phyloP scores from a whole-genome alignment of 2,329 filamentous ascomycete genomes.

The Sordariomycetes sp. region DNA sequence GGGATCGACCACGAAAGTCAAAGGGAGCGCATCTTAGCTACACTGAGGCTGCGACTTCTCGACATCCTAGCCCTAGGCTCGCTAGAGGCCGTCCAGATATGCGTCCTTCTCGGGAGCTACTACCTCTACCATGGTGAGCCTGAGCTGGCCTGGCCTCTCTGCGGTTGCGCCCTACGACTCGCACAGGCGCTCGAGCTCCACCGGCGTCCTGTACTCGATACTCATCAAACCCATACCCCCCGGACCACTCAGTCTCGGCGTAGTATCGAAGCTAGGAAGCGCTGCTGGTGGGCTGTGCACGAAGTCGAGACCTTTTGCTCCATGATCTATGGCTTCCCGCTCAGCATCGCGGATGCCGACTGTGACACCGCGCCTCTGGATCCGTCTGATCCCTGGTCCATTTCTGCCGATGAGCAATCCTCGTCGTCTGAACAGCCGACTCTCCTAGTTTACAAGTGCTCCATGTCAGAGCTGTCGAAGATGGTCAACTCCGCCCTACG shows the following conservation, averaged over 20 bases:
- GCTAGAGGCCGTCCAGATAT: no score
- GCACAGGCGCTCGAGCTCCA: slow-evolving; percentile 21
- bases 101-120: slow-evolving; percentile 8
- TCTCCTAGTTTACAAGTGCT: slow-evolving; percentile 11
- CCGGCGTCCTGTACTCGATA: slow-evolving; percentile 1
- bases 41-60: no score
- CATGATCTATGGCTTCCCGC: slow-evolving; percentile 23
- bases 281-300: slow-evolving; percentile 25
- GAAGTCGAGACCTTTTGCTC: slow-evolving; percentile 25
- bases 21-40: no score
- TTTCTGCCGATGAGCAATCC: background rate
- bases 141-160: slow-evolving; percentile 21
- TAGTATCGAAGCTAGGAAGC: slow-evolving; percentile 15
- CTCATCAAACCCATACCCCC: background rate
- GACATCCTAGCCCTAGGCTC: no score
- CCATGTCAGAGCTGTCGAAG: slow-evolving; percentile 10
- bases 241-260: background rate
- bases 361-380: slow-evolving; percentile 16
- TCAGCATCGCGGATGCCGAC: slow-evolving; percentile 16
- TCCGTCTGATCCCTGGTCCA: slow-evolving; percentile 11
- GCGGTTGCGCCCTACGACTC: slow-evolving; percentile 19
- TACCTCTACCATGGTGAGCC: slow-evolving; percentile 21
- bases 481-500: slow-evolving; percentile 8
- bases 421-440: background rate
- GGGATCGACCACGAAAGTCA: no score